Percentiles rank a stretch among this genome's conserved stretches.
phyloP scores from a whole-genome alignment of 2,329 filamentous ascomycete species.

The Eurotiales sp. region DNA sequence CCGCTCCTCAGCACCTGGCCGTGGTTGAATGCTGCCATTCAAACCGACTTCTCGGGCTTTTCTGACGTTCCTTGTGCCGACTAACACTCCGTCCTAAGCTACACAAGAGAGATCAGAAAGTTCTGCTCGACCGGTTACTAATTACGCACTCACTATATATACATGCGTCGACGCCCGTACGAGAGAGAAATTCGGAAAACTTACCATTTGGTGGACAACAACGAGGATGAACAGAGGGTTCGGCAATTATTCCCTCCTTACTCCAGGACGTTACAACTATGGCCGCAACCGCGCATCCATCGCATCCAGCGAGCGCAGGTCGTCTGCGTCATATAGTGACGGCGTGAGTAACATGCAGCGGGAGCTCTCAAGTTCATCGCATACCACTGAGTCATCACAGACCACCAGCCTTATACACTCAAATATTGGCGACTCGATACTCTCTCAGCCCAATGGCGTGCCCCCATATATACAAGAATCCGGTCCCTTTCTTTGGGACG shows the following conservation, averaged over 20 bases:
- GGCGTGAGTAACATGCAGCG: conserved; percentile 3
- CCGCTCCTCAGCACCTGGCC: no score
- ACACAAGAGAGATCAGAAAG: no score
- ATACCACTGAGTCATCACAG: conserved; percentile 4
- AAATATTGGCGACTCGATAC: conserved; percentile 3
- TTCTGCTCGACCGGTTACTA: no score
- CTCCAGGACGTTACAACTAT: not conserved
- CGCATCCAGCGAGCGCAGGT: not conserved
- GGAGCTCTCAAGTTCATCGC: conserved; percentile 3
- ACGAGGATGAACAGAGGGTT: not conserved
- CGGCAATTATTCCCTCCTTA: not conserved
- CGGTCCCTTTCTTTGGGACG: not conserved
- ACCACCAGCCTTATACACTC: conserved; percentile 6
- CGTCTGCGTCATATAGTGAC: conserved; percentile 3
- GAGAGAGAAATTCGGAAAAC: no score
- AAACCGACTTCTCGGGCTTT: no score
- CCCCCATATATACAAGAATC: not conserved
- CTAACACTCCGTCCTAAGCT: no score
- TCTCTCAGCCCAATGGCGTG: not conserved
- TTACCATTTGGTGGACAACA: not conserved
- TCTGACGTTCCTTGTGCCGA: no score
- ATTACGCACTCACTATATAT: no score
- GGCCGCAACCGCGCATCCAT: not conserved
- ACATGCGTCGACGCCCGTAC: no score
- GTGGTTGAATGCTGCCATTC: no score